Percentiles rank a stretch among this genome's conserved stretches.
phyloP scores from a whole-genome alignment of 768 basidiomycete genomes.

The Hygrophorus pudorinus region DNA sequence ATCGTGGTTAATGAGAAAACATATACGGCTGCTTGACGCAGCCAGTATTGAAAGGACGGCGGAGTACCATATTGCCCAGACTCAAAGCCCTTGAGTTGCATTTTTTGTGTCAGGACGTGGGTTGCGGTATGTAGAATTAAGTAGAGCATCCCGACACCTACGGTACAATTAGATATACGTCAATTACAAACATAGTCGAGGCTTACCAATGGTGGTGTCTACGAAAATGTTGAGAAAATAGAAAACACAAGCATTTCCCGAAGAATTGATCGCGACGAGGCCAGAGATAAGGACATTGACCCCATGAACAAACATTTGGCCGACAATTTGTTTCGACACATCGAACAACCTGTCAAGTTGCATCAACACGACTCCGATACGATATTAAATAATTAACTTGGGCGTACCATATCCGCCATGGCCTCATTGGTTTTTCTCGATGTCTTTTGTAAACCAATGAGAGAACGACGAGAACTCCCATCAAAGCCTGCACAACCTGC shows the following conservation, averaged over 20 bases:
- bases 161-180: conserved; percentile 2
- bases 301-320: conserved; percentile 73
- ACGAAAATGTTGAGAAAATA: conserved; percentile 92
- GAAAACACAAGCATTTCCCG: conserved; percentile 79
- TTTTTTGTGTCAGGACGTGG: conserved; percentile 49
- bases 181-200: neutral
- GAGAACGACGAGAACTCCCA: conserved; percentile 86
- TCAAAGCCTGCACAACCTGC: conserved; percentile 73
- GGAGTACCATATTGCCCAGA: conserved; percentile 87
- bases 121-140: conserved; percentile 56
- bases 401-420: conserved; percentile 86
- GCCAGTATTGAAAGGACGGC: conserved; percentile 64
- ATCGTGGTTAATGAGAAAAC: conserved; percentile 71
- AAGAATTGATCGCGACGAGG: conserved; percentile 56
- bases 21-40: conserved; percentile 73
- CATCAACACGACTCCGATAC: conserved; percentile 8
- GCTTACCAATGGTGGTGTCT: conserved; percentile 83
- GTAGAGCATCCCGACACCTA: conserved; percentile 82
- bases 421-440: conserved; percentile 73
- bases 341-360: conserved; percentile 58
- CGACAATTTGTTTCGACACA: conserved; percentile 85
- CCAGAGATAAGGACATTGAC: conserved; percentile 74
- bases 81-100: conserved; percentile 66
- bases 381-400: conserved; percentile 4
- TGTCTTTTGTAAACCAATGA: conserved; percentile 86